Evolutionary conservation across 2,329 filamentous ascomycete species (phyloP), one percentile per base, ranked within the genome.

Genomic region (Fusarium euwallaceae): DNA sequence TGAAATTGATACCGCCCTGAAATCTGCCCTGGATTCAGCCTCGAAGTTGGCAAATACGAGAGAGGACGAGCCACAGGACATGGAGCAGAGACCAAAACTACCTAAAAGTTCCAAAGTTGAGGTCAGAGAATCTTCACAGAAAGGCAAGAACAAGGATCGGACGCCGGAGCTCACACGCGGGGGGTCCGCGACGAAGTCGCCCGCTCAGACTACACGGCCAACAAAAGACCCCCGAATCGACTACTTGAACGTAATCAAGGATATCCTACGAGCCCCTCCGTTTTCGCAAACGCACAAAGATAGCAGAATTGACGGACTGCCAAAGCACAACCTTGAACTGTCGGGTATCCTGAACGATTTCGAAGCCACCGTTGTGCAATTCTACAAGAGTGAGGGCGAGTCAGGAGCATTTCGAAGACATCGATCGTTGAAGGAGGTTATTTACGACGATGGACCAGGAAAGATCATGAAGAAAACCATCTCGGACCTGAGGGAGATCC

Each of bases 341-440:
- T 24, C 8, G 4, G 2, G 17, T 4, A 27, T 14, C 4, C 11
- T 29, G 6, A 2, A 4, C 10, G 2, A 8, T 3, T 14, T 24
- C 0, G 37, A 67, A 1, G 66, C 32, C 4, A 34, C 61, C 1
- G 14, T 68, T 7, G 51, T 65, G 0, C 32, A 16, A 4, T 65
- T 65, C 12, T 65, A 56, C n/a, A 45, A 39, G 24, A 2, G 1
- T 0, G 7, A 24, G 6, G 22, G 10, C 0, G 22, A 64, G 11
- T 64, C 53, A 4, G 65, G 22, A 1, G 61, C 9, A 3, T 60
- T 70, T 5, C 32, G 29, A 16, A 56, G 60, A 14, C n/a, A 41
- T 6, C 36, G 43, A 3, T 9, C 37, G 9, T 17, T 70, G 12
- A 1, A 61, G 2, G 36, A 70, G 4, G n/a, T 70, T 4, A 51